Evolutionary conservation across 805 yeast species (phyloP).

Genomic region (Lipomyces yamadae): DNA sequence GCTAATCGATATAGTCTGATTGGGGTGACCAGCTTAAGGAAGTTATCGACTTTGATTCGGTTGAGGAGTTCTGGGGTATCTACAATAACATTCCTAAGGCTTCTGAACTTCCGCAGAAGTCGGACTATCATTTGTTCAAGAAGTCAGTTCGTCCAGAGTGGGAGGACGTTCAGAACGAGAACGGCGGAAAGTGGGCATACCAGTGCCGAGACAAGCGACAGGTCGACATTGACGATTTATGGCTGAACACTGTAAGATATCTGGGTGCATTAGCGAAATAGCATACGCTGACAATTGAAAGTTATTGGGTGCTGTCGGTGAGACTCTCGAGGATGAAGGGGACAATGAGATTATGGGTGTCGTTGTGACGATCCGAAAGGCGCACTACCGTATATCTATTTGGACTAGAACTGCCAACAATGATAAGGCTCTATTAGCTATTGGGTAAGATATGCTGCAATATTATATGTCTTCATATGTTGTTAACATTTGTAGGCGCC

Average conservation of each 20-base stretch:
- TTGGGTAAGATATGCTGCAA: conserved; percentile 45
- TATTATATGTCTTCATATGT: not conserved
- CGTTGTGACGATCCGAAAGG: conserved; percentile 84
- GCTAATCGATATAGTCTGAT: conserved; percentile 56
- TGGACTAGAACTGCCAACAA: conserved; percentile 86
- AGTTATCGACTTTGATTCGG: conserved; percentile 88
- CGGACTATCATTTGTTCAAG: conserved; percentile 94
- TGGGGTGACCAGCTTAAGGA: conserved; percentile 95
- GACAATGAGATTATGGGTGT: conserved; percentile 90
- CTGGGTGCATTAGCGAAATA: not conserved
- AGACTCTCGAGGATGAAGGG: conserved; percentile 82
- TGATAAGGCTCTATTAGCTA: conserved; percentile 60
- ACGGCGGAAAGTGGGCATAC: conserved; percentile 95
- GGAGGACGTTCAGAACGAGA: conserved; percentile 87
- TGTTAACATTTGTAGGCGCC: conserved; percentile 52
- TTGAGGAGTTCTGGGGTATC: conserved; percentile 99
- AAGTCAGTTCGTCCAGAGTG: conserved; percentile 96
- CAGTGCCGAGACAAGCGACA: conserved; percentile 64
- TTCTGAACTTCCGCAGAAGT: conserved; percentile 83
- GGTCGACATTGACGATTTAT: conserved; percentile 77
- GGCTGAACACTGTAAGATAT: conserved; percentile 70
- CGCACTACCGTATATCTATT: conserved; percentile 80
- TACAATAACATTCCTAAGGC: conserved; percentile 92
- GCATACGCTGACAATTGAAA: conserved; percentile 5
- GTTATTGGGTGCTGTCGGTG: conserved; percentile 88